Evolutionary conservation across 2,329 filamentous ascomycete genomes (phyloP), one percentile per base, ranked within the genome.

Genomic region (Cercospora zeina): DNA sequence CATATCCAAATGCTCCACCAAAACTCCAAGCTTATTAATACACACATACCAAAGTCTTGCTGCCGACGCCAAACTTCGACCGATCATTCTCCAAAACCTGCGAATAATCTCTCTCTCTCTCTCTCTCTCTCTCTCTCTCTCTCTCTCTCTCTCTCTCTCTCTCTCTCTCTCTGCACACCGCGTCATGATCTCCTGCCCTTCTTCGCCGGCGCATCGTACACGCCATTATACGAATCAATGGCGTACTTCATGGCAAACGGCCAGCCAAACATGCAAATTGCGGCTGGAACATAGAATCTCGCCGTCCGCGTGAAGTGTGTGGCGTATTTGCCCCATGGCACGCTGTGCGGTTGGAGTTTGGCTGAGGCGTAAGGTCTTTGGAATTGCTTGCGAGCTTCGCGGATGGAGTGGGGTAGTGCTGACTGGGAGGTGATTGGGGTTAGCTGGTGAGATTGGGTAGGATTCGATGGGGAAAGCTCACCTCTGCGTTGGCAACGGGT

Each of bases 161-260:
- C n/a, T n/a, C n/a, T n/a, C n/a, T n/a, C n/a, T n/a, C n/a, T n/a
- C n/a, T n/a, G n/a, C n/a, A n/a, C 4, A 19, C 19, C 16, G 39
- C 11, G 2, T 11, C 39, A 45, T 16, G 10, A 45, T 19, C 39
- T 24, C 9, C 19, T 21, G 39, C 1, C 16, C 39, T 42, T 42
- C 39, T 42, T 42, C 39, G 21, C 39, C 16, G 39, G 39, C 39
- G 39, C 39, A 42, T 21, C 16, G 34, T 65, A 58, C 1, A 65
- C 61, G 1, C 64, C 64, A 54, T 66, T 66, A 9, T 39, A 62
- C 31, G 36, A 47, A 33, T 66, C 58, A 21, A 66, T 31, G 11
- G 51, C 53, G 8, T 31, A 54, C 31, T 58, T 61, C 63, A 59
- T 50, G 10, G 62, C 65, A 31, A 65, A 65, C 42, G 65, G 65